Evolutionary conservation across 2,329 filamentous ascomycete genomes (phyloP).

Genomic region (Pseudogymnoascus sp.): DNA sequence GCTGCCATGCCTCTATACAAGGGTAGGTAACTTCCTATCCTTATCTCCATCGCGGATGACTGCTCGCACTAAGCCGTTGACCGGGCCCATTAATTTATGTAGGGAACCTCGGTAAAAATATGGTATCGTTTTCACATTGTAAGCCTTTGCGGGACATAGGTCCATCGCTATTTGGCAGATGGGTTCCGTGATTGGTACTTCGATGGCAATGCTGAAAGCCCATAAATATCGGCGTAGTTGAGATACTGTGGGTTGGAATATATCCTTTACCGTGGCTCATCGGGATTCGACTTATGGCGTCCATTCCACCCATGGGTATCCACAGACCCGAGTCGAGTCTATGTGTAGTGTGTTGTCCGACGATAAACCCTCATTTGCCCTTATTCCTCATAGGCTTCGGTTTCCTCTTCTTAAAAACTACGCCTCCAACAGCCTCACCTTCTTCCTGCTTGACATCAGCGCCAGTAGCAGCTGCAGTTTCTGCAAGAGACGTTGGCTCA

Average conservation of each 20-base stretch:
- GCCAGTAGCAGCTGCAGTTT: conserved; percentile 46
- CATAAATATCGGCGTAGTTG: neutral
- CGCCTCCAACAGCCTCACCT: conserved; percentile 33
- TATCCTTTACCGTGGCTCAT: neutral
- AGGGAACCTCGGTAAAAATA: neutral
- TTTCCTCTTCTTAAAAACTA: conserved; percentile 78
- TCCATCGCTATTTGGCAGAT: neutral
- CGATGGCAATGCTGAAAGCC: neutral
- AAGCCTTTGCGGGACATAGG: neutral
- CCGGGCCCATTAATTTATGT: neutral
- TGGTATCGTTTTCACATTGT: neutral
- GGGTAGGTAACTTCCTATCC: neutral
- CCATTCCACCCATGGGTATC: neutral
- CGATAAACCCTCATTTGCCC: conserved; percentile 25
- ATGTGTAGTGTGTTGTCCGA: neutral
- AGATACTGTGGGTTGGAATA: neutral
- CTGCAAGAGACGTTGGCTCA: conserved; percentile 32
- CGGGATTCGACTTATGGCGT: neutral
- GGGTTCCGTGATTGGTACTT: neutral
- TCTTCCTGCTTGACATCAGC: conserved; percentile 25
- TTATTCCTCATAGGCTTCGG: conserved; percentile 57
- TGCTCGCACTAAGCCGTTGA: neutral
- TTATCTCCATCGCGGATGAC: neutral
- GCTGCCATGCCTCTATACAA: neutral
- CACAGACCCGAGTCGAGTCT: neutral